phyloP scores from a whole-genome alignment of 1,284 basidiomycete genomes.

The Sutorius eximius region DNA sequence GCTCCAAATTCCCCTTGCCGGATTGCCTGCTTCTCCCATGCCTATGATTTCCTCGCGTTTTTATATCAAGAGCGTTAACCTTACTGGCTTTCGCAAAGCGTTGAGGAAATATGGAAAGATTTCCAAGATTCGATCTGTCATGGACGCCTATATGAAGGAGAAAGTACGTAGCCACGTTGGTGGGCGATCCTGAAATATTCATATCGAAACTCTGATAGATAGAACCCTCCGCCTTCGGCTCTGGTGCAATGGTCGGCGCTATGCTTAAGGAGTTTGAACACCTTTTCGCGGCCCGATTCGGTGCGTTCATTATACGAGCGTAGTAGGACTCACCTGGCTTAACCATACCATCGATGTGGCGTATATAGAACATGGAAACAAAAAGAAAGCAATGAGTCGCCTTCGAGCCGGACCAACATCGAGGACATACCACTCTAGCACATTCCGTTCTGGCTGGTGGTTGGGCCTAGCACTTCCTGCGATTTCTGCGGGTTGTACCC shows the following conservation, averaged over 20 bases:
- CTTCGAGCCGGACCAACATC: conserved; percentile 58
- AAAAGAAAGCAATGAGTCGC: conserved; percentile 72
- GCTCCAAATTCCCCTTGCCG: not conserved
- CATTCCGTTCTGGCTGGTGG: conserved; percentile 73
- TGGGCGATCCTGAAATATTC: not conserved
- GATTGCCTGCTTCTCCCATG: not conserved
- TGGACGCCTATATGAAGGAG: conserved; percentile 75
- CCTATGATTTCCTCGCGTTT: not conserved
- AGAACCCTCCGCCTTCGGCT: conserved; percentile 60
- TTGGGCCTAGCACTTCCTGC: conserved; percentile 83
- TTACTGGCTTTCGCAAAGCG: conserved; percentile 89
- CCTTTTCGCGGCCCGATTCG: conserved; percentile 72
- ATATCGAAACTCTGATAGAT: conserved; percentile 42
- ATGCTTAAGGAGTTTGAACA: conserved; percentile 78
- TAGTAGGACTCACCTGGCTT: not conserved
- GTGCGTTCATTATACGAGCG: conserved; percentile 42
- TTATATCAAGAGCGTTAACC: conserved; percentile 70
- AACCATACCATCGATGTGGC: not conserved
- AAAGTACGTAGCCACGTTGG: conserved; percentile 44
- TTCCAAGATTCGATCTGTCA: conserved; percentile 60
- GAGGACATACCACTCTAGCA: conserved; percentile 75
- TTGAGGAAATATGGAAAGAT: conserved; percentile 94
- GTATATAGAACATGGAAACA: conserved; percentile 76
- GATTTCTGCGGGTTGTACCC: conserved; percentile 64
- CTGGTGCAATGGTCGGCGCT: conserved; percentile 57